Evolutionary conservation across 2,329 filamentous ascomycete species (phyloP), one percentile per base, ranked within the genome.

Genomic region (Pseudonectria foliicola): DNA sequence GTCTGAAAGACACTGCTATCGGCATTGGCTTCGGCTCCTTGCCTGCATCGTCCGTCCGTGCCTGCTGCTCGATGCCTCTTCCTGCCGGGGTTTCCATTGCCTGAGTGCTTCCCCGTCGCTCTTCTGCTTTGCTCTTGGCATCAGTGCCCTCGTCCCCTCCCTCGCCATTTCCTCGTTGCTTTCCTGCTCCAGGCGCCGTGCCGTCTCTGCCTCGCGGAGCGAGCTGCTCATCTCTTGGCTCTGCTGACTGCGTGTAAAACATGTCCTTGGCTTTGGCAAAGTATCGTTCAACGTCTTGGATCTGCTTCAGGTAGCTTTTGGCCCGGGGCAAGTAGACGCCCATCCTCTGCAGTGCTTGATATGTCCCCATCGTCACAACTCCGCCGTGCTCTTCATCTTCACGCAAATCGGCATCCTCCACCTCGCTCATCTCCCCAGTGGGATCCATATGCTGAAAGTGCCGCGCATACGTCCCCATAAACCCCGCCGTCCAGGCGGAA

Each of bases 381-480:
- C 42, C 35, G 3, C 29, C 40, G 18, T 28, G 4, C 3, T 29
- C 34, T 11, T 35, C 42, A n/a, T 26, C 32, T 8, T 15, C 13
- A 3, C 25, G 14, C 11, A 30, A 24, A 5, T 38, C 35, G n/a
- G 29, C 28, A 14, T 31, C 28, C 23, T 33, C 38, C 26, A 24
- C 27, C 13, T 32, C 36, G 10, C 27, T 25, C 34, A 44, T 38
- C 11, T 34, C 27, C 24, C 34, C 59, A 10, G 71, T 60, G 1
- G 63, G 64, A 46, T 86, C 82, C 77, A 86, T 84, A 38, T 74
- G 70, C 0, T 78, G 77, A 37, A 85, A 86, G 49, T 79, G 74
- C 29, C 69, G 66, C 10, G 75, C 75, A 52, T 85, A 86, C 3
- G 83, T 66, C 24, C 77, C 77, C 12, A 76, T 68, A 47, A 83